Percentiles rank a stretch among this genome's conserved stretches.
Evolutionary conservation across 2,329 filamentous ascomycete species (phyloP).

Genomic region (Incumbomyces delicatus): DNA sequence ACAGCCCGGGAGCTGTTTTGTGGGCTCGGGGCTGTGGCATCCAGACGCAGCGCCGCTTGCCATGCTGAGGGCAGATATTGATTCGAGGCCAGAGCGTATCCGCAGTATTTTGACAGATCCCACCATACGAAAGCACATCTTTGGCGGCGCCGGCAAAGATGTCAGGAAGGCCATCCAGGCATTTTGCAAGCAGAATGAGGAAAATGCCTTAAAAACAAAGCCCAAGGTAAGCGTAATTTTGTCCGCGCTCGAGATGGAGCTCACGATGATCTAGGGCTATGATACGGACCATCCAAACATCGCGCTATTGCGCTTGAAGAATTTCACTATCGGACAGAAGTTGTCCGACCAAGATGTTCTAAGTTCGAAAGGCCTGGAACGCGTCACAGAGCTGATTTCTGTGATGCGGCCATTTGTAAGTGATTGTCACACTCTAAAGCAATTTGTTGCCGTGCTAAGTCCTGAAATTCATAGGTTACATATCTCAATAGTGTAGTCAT

Average conservation of each 20-base stretch:
- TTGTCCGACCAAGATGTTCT: slow-evolving; percentile 58
- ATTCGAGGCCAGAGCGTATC: slow-evolving; percentile 60
- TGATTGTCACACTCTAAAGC: slow-evolving; percentile 20
- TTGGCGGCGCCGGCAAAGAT: slow-evolving; percentile 46
- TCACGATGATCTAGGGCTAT: slow-evolving; percentile 52
- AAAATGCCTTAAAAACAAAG: slow-evolving; percentile 70
- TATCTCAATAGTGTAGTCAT: slow-evolving; percentile 65
- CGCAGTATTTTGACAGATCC: slow-evolving; percentile 56
- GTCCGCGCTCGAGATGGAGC: background rate
- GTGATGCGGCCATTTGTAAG: slow-evolving; percentile 73
- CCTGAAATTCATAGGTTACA: slow-evolving; percentile 43
- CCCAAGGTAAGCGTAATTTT: slow-evolving; percentile 57
- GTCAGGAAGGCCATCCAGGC: slow-evolving; percentile 55
- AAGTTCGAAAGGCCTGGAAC: slow-evolving; percentile 52
- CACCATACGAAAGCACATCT: slow-evolving; percentile 54
- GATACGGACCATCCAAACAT: slow-evolving; percentile 67
- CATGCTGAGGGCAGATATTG: slow-evolving; percentile 62
- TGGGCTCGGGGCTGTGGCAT: slow-evolving; percentile 75
- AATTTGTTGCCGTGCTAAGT: background rate
- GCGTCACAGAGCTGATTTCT: slow-evolving; percentile 54
- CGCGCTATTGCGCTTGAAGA: slow-evolving; percentile 67
- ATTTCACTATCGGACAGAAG: slow-evolving; percentile 62
- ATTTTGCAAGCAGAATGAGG: slow-evolving; percentile 60
- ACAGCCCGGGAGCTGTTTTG: slow-evolving; percentile 59
- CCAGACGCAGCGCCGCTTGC: slow-evolving; percentile 59